Base-by-base conservation (phyloP, 2,329 filamentous ascomycete genomes). In the Cadophora malorum region DNA sequence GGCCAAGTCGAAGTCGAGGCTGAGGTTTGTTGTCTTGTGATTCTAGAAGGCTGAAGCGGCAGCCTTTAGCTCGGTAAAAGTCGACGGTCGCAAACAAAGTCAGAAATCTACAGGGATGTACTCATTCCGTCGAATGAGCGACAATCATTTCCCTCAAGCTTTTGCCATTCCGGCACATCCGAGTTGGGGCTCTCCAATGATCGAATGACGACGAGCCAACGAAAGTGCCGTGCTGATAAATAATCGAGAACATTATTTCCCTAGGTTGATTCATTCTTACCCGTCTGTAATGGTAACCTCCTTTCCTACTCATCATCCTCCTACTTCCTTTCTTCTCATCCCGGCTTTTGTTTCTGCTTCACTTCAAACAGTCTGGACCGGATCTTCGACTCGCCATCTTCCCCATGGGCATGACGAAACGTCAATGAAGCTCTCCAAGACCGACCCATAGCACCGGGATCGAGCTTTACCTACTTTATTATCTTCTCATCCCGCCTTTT, bases 201-300 rank as follows among this genome's bases (percentile, higher is more conserved):
- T 23, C 41, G 45, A 49, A 52, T 50, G 49, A 63, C 49, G 47
- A 55, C 16, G 41, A 45, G 41, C 12, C 12, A 45, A 16, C 53
- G 14, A 21, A 33, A 50, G 8, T 62, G 64, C 49, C 56, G 64
- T 66, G 64, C 64, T 55, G 58, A 61, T 66, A 59, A 66, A 55
- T 47, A 25, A 28, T n/a, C 33, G 59, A 16, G 41, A 45, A 19
- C 12, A 45, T 45, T 45, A 45, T 45, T 45, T 19, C 7, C 41
- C 41, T 45, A 38, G 41, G 12, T 45, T 45, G 41, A 45, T 16
- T 16, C 41, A 45, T 59, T 41, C 12, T n/a, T 55, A 4, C 16
- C 9, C 21, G 14, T 25, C 52, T 28, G 12, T 12, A 50, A n/a
- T 63, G 38, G 12, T 41, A 33, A 28, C 38, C 35, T 55, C 25